A percentile compares a stretch with the other conserved stretches of the same genome.
Evolutionary conservation across 169 alveolate species (phyloP).

Genomic region (Plasmodium yoelii): DNA sequence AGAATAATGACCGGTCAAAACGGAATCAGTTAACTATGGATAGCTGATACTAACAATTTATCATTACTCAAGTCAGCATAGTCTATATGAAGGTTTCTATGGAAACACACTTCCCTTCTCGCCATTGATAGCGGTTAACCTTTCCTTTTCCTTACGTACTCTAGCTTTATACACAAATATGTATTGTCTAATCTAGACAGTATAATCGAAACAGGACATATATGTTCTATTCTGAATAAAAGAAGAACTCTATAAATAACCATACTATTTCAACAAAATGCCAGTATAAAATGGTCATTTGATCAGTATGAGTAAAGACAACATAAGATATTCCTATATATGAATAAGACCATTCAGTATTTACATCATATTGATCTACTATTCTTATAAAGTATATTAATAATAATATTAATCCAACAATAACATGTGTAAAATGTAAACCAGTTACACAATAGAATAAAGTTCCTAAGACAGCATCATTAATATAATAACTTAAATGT

Average conservation of each 20-base stretch:
- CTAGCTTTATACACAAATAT: conserved; percentile 8
- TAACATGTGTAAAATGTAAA: conserved; percentile 14
- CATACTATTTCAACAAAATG: conserved; percentile 10
- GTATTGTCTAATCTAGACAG: not conserved
- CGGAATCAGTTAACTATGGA: conserved; percentile 17
- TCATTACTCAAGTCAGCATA: conserved; percentile 24
- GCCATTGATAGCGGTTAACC: conserved; percentile 27
- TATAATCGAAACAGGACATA: conserved; percentile 15
- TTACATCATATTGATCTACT: conserved; percentile 7
- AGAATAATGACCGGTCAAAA: conserved; percentile 23
- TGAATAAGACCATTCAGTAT: conserved; percentile 37
- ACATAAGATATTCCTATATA: conserved; percentile 6
- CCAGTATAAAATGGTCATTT: conserved; percentile 7
- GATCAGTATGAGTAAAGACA: conserved; percentile 3
- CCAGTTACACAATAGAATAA: conserved; percentile 12
- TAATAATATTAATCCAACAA: conserved; percentile 11
- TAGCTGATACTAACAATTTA: conserved; percentile 20
- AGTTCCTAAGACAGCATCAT: conserved; percentile 9
- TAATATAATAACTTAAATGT: conserved; percentile 27
- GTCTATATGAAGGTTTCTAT: conserved; percentile 20
- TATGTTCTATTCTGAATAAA: conserved; percentile 4
- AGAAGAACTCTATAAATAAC: conserved; percentile 13
- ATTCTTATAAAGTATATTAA: conserved; percentile 29
- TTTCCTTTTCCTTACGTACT: conserved; percentile 21
- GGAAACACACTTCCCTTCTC: conserved; percentile 27